Percentiles rank a stretch among this genome's conserved stretches.
Conservation (phyloP, 371 early-diverging fungal species). For the Rhizoclosmatium hyalinum region DNA sequence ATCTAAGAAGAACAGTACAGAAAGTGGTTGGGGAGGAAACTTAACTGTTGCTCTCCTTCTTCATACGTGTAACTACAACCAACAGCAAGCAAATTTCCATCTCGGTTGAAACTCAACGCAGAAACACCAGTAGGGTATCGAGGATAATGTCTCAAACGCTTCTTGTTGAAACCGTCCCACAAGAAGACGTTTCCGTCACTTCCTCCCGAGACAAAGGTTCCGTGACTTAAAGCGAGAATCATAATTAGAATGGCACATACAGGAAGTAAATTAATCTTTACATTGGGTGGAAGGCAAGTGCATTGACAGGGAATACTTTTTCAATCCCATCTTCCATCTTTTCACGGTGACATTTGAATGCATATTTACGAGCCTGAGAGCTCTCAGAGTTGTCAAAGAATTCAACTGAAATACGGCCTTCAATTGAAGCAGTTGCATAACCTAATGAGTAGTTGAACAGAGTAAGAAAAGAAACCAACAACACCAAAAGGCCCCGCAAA, state of each 20-base stretch:
- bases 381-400: constrained; percentile 79
- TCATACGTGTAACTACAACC: constrained; percentile 94
- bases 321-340: constrained; percentile 73
- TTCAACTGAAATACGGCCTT: constrained; percentile 94
- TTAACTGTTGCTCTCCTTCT: constrained; percentile 76
- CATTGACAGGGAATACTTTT: constrained; percentile 92
- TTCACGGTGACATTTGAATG: constrained; percentile 95
- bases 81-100: constrained; percentile 83
- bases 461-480: neutral
- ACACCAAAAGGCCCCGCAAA: neutral
- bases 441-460: constrained; percentile 45
- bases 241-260: neutral
- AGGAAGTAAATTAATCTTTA: constrained; percentile 46
- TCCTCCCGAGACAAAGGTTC: constrained; percentile 96
- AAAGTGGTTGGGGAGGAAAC: constrained; percentile 7
- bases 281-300: constrained; percentile 90
- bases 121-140: constrained; percentile 86
- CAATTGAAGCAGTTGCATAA: constrained; percentile 88
- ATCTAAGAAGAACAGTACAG: neutral
- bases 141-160: constrained; percentile 81
- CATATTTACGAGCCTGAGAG: constrained; percentile 79
- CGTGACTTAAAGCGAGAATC: constrained; percentile 58
- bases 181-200: constrained; percentile 89
- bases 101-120: constrained; percentile 78
- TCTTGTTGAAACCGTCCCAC: constrained; percentile 93